phyloP scores from a whole-genome alignment of 345 rosid genomes.

The Anastatica hierochuntica region DNA sequence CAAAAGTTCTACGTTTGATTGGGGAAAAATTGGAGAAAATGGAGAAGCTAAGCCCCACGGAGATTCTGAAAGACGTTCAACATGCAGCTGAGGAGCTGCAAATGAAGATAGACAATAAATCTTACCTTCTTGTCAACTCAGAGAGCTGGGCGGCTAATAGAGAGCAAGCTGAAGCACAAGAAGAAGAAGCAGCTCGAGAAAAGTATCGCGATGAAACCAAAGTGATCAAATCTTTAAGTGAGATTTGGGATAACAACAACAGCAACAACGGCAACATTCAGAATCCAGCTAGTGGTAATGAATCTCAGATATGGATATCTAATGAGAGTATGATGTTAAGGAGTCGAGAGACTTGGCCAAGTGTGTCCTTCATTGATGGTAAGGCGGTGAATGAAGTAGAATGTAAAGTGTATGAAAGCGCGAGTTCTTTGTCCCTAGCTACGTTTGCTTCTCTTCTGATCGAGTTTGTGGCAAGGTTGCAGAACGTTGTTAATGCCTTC shows the following conservation, averaged over 20 bases:
- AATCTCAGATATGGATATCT: constrained; percentile 25
- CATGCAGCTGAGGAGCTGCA: constrained; percentile 71
- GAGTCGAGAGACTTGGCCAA: constrained; percentile 51
- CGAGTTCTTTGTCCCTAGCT: constrained; percentile 74
- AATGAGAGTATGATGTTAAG: constrained; percentile 28
- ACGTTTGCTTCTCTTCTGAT: constrained; percentile 73
- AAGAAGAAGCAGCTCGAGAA: constrained; percentile 36
- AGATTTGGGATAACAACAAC: constrained; percentile 30
- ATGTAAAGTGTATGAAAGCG: constrained; percentile 66
- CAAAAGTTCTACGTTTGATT: constrained; percentile 40
- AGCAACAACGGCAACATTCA: constrained; percentile 15
- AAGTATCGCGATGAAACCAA: constrained; percentile 33
- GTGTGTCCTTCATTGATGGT: constrained; percentile 31
- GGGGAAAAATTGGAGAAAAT: constrained; percentile 41
- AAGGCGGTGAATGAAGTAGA: constrained; percentile 28
- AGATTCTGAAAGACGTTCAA: constrained; percentile 47
- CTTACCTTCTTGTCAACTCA: constrained; percentile 59
- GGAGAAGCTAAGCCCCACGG: constrained; percentile 42
- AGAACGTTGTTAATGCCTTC: constrained; percentile 56
- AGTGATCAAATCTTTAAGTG: constrained; percentile 50
- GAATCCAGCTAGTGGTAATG: constrained; percentile 18
- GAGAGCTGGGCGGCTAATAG: constrained; percentile 52
- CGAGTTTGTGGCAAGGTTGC: constrained; percentile 88
- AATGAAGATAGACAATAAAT: constrained; percentile 54
- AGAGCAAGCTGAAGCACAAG: constrained; percentile 11